phyloP scores from a whole-genome alignment of 1,284 basidiomycete species.

The Phaffia rhodozyma region DNA sequence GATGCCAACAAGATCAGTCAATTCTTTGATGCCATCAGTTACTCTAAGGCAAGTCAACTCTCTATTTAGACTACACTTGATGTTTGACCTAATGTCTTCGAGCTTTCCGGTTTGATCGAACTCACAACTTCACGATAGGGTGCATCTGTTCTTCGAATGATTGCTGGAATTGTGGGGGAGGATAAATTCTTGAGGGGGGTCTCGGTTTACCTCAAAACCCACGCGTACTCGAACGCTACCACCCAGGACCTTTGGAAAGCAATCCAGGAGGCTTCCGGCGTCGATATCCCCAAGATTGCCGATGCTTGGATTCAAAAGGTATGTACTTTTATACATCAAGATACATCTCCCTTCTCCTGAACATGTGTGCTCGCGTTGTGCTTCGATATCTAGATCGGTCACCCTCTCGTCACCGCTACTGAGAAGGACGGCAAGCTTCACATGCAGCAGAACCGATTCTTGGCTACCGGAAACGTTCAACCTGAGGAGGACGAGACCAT shows the following conservation, averaged over 20 bases:
- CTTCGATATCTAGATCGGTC: constrained; percentile 46
- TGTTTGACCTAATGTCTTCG: not conserved
- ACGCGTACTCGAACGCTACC: constrained; percentile 67
- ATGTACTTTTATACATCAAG: too few relatives aligned
- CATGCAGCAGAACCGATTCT: constrained; percentile 82
- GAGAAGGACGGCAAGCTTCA: constrained; percentile 50
- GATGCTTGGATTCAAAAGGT: constrained; percentile 66
- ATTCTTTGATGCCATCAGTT: constrained; percentile 31
- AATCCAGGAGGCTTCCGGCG: constrained; percentile 62
- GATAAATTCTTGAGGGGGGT: constrained; percentile 77
- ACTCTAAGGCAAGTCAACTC: too few relatives aligned
- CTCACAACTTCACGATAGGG: constrained; percentile 41
- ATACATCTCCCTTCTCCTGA: too few relatives aligned
- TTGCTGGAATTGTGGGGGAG: constrained; percentile 77
- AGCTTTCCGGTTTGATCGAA: not conserved
- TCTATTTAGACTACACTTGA: not conserved
- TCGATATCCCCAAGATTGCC: constrained; percentile 74
- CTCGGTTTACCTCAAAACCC: constrained; percentile 66
- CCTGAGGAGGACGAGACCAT: constrained; percentile 80
- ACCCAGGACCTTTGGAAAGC: constrained; percentile 85
- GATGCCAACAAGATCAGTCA: constrained; percentile 78
- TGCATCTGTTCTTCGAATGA: constrained; percentile 79
- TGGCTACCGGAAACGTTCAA: constrained; percentile 67
- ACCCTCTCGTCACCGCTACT: constrained; percentile 70
- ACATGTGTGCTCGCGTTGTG: too few relatives aligned